Evolutionary conservation across 306 rosid genomes (phyloP), one percentile per base, ranked within the genome.

Genomic region (Rosa chinensis): DNA sequence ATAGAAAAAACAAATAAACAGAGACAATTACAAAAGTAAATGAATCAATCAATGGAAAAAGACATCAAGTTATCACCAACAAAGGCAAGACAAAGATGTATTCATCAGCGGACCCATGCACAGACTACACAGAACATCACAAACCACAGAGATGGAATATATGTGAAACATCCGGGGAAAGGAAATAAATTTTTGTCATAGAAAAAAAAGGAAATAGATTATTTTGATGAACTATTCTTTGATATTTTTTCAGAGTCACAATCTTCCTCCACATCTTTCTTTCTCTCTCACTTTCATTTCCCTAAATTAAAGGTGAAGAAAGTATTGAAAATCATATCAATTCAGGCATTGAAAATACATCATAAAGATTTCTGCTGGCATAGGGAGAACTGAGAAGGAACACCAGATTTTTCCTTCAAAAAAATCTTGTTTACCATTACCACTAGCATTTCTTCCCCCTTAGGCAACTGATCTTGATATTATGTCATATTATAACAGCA

Each of bases 121-220:
- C 3, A 50, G 45, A 4, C 9, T 2, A 16, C 28, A 25, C 6
- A 70, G 39, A 18, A 25, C 25, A 14, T 23, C 53, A 67, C 66
- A 20, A 66, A 52, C 82, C 82, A 84, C 87, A 77, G 1, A 20
- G 48, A 56, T 9, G 40, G 37, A 67, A 72, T 42, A 73, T 39
- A 50, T 48, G 18, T 10, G n/a, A 23, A 75, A 58, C 17, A 14
- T 43, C 63, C 76, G 35, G 75, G 48, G 10, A 40, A 8, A 10
- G 6, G 47, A 76, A 66, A 79, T 9, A 47, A 16, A 75, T 68
- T 70, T 61, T 13, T 32, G 37, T 32, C 37, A 32, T 32, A 32
- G 37, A 2, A 32, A 32, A 32, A 32, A 32, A 32, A 10, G 6
- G 47, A 76, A 66, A 79, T 9, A 47, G n/a, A 75, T 68, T 13